Evolutionary conservation across 768 basidiomycete species (phyloP).

Genomic region (Leccinum obscurum): DNA sequence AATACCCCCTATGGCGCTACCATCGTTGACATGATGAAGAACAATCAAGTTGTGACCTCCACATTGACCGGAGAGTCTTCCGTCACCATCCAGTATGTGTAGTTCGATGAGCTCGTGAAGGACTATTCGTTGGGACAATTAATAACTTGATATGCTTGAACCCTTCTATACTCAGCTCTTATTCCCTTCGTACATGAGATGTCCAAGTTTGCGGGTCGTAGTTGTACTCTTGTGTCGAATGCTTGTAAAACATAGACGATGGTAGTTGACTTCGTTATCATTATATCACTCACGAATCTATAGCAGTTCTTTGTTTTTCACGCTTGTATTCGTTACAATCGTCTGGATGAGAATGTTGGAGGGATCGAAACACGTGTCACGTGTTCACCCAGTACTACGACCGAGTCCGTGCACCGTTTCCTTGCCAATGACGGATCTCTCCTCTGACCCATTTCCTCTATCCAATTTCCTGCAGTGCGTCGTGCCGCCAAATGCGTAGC

Average conservation of each 20-base stretch:
- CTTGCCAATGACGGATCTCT: too few relatives aligned
- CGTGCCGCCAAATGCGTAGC: background rate
- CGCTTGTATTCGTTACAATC: background rate
- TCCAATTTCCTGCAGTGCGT: background rate
- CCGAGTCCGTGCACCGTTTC: background rate
- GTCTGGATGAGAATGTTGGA: background rate
- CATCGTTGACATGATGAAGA: constrained; percentile 3
- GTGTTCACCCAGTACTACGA: too few relatives aligned
- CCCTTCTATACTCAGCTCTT: background rate
- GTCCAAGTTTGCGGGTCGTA: background rate
- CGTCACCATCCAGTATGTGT: constrained; percentile 4
- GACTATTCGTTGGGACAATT: background rate
- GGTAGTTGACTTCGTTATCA: background rate
- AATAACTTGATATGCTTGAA: background rate
- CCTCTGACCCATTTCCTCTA: too few relatives aligned
- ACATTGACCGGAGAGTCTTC: background rate
- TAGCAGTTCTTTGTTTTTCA: background rate
- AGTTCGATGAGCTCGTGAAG: background rate
- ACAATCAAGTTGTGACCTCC: constrained; percentile 7
- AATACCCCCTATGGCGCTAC: constrained; percentile 1
- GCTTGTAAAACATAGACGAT: background rate
- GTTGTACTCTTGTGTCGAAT: background rate
- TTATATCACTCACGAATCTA: background rate
- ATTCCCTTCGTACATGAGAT: background rate
- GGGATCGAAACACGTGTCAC: too few relatives aligned